Percentiles rank a stretch among this genome's conserved stretches.
phyloP scores from a whole-genome alignment of 2,329 filamentous ascomycete species.

The Botrytis medusae region DNA sequence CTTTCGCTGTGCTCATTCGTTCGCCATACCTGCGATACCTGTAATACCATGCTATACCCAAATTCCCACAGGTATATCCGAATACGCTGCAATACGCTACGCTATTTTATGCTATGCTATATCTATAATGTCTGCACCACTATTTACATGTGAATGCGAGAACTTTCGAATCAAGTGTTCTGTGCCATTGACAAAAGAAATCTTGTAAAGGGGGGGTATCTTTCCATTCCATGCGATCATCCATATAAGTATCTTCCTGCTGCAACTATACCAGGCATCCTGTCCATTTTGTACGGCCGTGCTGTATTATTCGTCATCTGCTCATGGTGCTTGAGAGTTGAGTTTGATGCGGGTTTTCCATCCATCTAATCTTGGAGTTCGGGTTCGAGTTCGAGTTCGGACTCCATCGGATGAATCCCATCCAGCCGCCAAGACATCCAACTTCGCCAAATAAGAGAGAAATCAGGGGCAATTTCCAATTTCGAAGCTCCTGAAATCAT shows the following conservation, averaged over 20 bases:
- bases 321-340: neutral
- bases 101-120: neutral
- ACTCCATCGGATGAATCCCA: neutral
- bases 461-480: neutral
- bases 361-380: neutral
- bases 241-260: neutral
- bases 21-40: neutral
- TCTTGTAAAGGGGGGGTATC: conserved; percentile 18
- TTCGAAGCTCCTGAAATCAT: neutral
- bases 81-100: neutral
- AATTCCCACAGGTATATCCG: neutral
- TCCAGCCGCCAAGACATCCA: neutral
- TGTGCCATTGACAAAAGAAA: conserved; percentile 4
- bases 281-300: neutral
- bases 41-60: neutral
- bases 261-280: neutral
- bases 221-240: neutral
- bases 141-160: neutral
- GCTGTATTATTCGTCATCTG: neutral
- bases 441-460: neutral
- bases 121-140: neutral
- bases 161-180: neutral
- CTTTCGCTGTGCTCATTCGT: neutral
- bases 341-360: neutral
- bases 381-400: neutral